Conservation (phyloP, 2,329 filamentous ascomycete species). For the Madurella mycetomatis region DNA sequence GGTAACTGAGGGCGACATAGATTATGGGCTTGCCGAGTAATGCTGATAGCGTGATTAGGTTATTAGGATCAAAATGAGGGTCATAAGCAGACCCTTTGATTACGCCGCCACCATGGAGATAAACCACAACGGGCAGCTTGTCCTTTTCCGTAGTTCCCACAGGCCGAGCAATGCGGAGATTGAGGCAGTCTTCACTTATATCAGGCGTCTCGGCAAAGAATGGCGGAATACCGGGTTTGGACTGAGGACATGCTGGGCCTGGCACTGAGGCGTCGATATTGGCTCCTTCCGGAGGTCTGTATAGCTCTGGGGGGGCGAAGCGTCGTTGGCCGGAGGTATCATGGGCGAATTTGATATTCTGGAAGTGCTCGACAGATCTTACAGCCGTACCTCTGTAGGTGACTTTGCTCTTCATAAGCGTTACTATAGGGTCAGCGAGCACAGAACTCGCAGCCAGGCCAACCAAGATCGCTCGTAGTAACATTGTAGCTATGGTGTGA, state of each 20-base stretch:
- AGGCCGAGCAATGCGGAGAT: slow-evolving; percentile 27
- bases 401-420: slow-evolving; percentile 1
- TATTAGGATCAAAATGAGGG: slow-evolving; percentile 25
- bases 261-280: slow-evolving; percentile 24
- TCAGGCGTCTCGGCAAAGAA: slow-evolving; percentile 25
- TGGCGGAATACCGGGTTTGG: slow-evolving; percentile 23
- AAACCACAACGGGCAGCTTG: slow-evolving; percentile 28
- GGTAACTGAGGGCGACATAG: slow-evolving; percentile 9
- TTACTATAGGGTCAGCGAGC: slow-evolving; percentile 5
- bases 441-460: background rate
- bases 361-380: slow-evolving; percentile 26
- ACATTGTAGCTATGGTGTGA: too few relatives aligned
- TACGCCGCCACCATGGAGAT: slow-evolving; percentile 26
- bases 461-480: background rate
- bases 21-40: slow-evolving; percentile 26
- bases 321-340: slow-evolving; percentile 27
- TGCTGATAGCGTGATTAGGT: slow-evolving; percentile 19
- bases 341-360: slow-evolving; percentile 28
- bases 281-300: slow-evolving; percentile 21
- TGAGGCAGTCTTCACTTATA: slow-evolving; percentile 29
- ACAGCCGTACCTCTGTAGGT: slow-evolving; percentile 18
- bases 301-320: slow-evolving; percentile 28
- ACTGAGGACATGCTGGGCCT: slow-evolving; percentile 29
- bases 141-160: slow-evolving; percentile 16
- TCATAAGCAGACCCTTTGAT: slow-evolving; percentile 29